phyloP scores from a whole-genome alignment of 148 eudicot species.

The Rhododendron griersonianum region DNA sequence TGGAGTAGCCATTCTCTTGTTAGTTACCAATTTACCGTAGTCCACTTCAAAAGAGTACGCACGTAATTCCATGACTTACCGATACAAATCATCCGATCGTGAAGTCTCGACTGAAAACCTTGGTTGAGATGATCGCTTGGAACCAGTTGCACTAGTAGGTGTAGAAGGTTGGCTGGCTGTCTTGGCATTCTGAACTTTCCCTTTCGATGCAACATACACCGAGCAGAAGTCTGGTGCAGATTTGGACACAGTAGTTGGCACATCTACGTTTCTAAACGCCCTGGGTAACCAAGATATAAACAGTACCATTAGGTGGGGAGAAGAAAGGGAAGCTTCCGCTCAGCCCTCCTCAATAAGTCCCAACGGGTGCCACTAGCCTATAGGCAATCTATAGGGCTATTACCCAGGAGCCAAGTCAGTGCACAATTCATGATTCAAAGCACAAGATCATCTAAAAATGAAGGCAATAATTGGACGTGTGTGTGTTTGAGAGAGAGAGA shows the following conservation, averaged over 20 bases:
- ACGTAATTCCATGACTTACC: constrained; percentile 5
- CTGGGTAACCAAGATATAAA: constrained; percentile 22
- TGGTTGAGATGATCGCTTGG: constrained; percentile 10
- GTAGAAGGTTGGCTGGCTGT: constrained; percentile 26
- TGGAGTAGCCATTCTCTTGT: neutral
- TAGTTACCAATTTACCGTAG: neutral
- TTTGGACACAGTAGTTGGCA: constrained; percentile 49
- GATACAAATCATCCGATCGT: neutral
- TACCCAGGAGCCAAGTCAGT: neutral
- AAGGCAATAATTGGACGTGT: neutral
- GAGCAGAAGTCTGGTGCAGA: constrained; percentile 57
- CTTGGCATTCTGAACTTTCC: constrained; percentile 35
- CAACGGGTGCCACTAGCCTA: neutral
- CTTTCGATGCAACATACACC: constrained; percentile 49
- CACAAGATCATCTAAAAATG: neutral
- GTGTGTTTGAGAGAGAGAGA: neutral
- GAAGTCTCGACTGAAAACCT: constrained; percentile 9
- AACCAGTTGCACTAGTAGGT: constrained; percentile 2
- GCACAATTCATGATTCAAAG: neutral
- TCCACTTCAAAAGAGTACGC: neutral
- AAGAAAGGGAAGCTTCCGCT: neutral
- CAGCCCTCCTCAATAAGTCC: neutral
- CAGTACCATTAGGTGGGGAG: neutral
- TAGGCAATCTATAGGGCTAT: neutral
- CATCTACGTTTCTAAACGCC: constrained; percentile 51